phyloP scores from a whole-genome alignment of 805 yeast species.

The Lipomyces lipofer region DNA sequence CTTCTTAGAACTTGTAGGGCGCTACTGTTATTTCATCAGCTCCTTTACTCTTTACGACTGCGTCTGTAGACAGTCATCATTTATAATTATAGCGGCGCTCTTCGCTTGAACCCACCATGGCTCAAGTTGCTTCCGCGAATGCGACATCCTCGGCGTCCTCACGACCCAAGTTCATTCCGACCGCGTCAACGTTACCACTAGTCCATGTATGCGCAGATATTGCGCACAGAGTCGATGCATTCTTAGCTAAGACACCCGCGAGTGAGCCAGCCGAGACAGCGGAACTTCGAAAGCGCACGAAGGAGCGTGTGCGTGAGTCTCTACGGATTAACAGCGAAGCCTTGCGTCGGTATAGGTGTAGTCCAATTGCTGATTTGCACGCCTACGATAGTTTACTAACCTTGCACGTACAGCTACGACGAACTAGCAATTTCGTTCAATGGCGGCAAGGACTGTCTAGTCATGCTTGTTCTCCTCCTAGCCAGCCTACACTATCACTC shows the following conservation, averaged over 20 bases:
- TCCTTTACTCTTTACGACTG: too few species aligned
- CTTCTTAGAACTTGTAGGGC: too few species aligned
- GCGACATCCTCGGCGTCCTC: conserved; percentile 1
- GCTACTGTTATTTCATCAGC: too few species aligned
- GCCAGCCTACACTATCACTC: conserved; percentile 49
- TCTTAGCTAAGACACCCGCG: conserved; percentile 2
- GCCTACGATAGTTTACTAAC: background rate
- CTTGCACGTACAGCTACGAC: conserved; percentile 32
- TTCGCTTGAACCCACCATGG: too few species aligned
- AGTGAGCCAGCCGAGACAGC: conserved; percentile 6
- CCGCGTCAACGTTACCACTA: conserved; percentile 26
- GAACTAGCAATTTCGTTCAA: conserved; percentile 82
- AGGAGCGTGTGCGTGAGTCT: conserved; percentile 34
- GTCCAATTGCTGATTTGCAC: background rate
- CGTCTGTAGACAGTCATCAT: too few species aligned
- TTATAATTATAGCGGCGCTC: too few species aligned
- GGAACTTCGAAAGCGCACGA: conserved; percentile 23
- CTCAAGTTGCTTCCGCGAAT: background rate
- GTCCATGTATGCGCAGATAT: conserved; percentile 23
- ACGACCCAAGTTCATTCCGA: conserved; percentile 13
- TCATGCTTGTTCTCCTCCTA: conserved; percentile 73
- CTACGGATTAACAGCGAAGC: conserved; percentile 37
- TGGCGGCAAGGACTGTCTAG: conserved; percentile 97
- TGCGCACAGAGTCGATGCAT: conserved; percentile 22
- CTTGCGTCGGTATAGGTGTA: conserved; percentile 31